A percentile compares a stretch with the other conserved stretches of the same genome.
Evolutionary conservation across 768 basidiomycete species (phyloP).

Genomic region (Auriscalpium vulgare): DNA sequence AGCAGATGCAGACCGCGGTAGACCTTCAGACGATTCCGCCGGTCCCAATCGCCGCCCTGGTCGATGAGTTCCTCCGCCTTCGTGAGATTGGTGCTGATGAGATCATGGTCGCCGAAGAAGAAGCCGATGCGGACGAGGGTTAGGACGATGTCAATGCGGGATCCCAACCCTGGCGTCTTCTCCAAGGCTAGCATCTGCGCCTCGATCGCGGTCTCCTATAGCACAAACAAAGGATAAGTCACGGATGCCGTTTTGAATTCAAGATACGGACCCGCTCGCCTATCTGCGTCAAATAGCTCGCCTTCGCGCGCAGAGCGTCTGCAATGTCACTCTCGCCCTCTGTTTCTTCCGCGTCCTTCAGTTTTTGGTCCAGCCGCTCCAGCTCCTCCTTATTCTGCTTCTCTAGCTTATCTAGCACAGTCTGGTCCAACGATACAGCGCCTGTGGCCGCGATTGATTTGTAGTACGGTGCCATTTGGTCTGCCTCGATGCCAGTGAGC

Average conservation of each 20-base stretch:
- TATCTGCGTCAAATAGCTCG: slow-evolving; percentile 80
- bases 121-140: slow-evolving; percentile 84
- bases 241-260: neutral
- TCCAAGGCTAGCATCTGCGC: slow-evolving; percentile 80
- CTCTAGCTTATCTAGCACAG: slow-evolving; percentile 51
- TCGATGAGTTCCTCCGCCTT: slow-evolving; percentile 88
- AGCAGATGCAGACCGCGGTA: slow-evolving; percentile 83
- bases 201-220: slow-evolving; percentile 68
- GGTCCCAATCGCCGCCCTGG: slow-evolving; percentile 96
- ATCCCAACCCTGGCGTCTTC: slow-evolving; percentile 89
- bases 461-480: slow-evolving; percentile 89
- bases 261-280: slow-evolving; percentile 59
- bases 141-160: slow-evolving; percentile 87
- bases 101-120: slow-evolving; percentile 74
- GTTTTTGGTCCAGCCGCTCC: slow-evolving; percentile 62
- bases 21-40: slow-evolving; percentile 93
- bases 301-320: slow-evolving; percentile 77
- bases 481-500: slow-evolving; percentile 67
- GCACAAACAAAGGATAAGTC: too few relatives aligned
- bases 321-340: slow-evolving; percentile 92
- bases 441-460: slow-evolving; percentile 44
- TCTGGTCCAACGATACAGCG: slow-evolving; percentile 41
- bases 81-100: slow-evolving; percentile 64
- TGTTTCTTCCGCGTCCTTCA: slow-evolving; percentile 82
- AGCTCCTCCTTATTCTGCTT: slow-evolving; percentile 67